Conservation (phyloP, 2,329 filamentous ascomycete species). For the Onygenales sp. region DNA sequence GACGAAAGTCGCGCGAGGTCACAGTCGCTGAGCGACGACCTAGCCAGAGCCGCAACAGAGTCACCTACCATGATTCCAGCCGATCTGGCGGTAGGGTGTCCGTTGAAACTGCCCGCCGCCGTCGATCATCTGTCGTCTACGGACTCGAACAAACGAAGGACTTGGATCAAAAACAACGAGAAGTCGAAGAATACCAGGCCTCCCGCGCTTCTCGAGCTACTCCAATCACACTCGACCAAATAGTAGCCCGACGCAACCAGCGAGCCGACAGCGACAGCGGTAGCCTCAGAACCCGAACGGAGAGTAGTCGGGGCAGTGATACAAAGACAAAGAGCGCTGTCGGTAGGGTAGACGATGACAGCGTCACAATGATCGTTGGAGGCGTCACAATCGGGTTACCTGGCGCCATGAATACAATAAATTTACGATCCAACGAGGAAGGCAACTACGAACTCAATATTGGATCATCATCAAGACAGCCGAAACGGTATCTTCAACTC, state of each 20-base stretch:
- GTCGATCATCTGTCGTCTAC: constrained; percentile 24
- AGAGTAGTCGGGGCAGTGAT: constrained; percentile 31
- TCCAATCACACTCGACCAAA: constrained; percentile 26
- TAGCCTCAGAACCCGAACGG: constrained; percentile 31
- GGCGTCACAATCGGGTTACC: constrained; percentile 31
- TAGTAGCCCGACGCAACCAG: constrained; percentile 21
- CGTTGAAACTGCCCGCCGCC: constrained; percentile 24
- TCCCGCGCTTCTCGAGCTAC: constrained; percentile 15
- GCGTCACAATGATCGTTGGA: constrained; percentile 30
- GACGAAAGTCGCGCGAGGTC: constrained; percentile 21
- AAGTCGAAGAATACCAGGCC: constrained; percentile 33
- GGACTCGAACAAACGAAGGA: constrained; percentile 16
- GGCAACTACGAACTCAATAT: constrained; percentile 31
- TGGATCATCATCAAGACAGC: constrained; percentile 17
- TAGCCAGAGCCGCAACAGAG: constrained; percentile 17
- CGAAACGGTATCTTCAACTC: constrained; percentile 26
- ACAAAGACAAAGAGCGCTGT: constrained; percentile 25
- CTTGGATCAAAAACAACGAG: constrained; percentile 29
- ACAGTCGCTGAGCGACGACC: constrained; percentile 25
- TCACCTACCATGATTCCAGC: constrained; percentile 24
- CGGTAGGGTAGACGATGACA: constrained; percentile 26
- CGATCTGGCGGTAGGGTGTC: constrained; percentile 21
- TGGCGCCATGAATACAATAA: constrained; percentile 27
- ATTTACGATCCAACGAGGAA: constrained; percentile 27
- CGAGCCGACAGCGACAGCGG: constrained; percentile 29